phyloP scores from a whole-genome alignment of 2,329 filamentous ascomycete genomes.

The Penicillium hordei region DNA sequence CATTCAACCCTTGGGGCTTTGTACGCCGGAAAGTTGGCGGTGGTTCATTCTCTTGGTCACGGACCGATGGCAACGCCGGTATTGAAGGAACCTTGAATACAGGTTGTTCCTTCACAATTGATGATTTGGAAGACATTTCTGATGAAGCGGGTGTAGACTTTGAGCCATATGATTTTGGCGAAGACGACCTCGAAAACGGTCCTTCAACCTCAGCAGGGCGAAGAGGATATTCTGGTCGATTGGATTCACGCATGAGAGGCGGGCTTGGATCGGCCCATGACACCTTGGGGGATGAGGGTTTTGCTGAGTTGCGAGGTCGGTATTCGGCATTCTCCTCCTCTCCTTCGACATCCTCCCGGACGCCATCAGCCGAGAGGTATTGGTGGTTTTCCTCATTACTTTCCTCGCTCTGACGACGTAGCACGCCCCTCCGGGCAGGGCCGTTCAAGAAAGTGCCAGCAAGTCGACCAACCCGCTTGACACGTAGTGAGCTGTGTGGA shows the following conservation, averaged over 20 bases:
- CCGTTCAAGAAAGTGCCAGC: slow-evolving; percentile 77
- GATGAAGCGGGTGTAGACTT: slow-evolving; percentile 47
- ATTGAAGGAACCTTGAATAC: slow-evolving; percentile 59
- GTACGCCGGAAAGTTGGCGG: slow-evolving; percentile 66
- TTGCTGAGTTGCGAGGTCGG: slow-evolving; percentile 23
- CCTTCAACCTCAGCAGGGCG: slow-evolving; percentile 25
- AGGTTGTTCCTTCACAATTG: slow-evolving; percentile 48
- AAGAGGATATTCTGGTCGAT: slow-evolving; percentile 25
- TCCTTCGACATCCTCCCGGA: slow-evolving; percentile 29
- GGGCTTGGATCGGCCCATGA: slow-evolving; percentile 40
- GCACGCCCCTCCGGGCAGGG: slow-evolving; percentile 72
- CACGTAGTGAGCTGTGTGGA: slow-evolving; percentile 70
- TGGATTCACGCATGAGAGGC: slow-evolving; percentile 23
- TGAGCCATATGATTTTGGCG: slow-evolving; percentile 37
- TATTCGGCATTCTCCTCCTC: slow-evolving; percentile 32
- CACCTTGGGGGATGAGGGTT: slow-evolving; percentile 37
- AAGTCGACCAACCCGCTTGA: slow-evolving; percentile 73
- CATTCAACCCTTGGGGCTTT: slow-evolving; percentile 56
- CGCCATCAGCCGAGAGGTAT: slow-evolving; percentile 29
- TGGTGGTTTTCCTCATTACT: slow-evolving; percentile 48
- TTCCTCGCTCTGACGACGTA: slow-evolving; percentile 62
- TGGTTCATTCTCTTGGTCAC: slow-evolving; percentile 84
- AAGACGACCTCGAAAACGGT: slow-evolving; percentile 36
- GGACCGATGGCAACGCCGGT: slow-evolving; percentile 59
- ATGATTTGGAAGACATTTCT: slow-evolving; percentile 41